Evolutionary conservation across 805 yeast species (phyloP), one percentile per base, ranked within the genome.

Genomic region (Pichia pseudocactophila): DNA sequence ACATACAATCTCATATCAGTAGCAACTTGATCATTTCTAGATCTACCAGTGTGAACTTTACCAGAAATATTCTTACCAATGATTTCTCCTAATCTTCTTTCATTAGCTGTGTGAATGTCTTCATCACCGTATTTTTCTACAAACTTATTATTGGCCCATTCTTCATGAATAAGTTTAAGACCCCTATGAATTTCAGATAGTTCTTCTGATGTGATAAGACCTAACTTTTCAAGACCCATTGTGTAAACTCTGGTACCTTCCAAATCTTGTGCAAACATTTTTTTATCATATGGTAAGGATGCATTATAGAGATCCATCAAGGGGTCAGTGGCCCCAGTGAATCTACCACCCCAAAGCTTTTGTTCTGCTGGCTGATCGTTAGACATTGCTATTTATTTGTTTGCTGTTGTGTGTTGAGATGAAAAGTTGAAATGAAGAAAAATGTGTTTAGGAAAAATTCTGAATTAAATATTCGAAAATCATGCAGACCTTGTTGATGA

Each of bases 31-130:
- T 92, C 99, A 58, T 92, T 92, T 73, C 99, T 80, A 37, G 96
- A 85, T 61, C 99, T 79, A 48, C 99, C 99, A n/a, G 99, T 92
- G 63, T 92, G 99, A 26, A 92, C 97, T 57, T 92, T 92, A 33
- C 99, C 99, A 13, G 97, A 85, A 59, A 92, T 90, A 42, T 78
- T 79, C 56, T 79, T 80, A 43, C 98, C 99, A 56, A 92, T 92
- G 41, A 92, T 69, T 66, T 92, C 99, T 39, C 99, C 98, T 49
- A 92, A 70, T 58, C 98, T 76, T 68, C 99, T 84, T 69, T 92
- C 99, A 60, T 92, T 92, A 35, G 98, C 98, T 34, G 99, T 92
- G 63, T 92, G 99, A 50, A 92, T 92, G 58, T 92, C 99, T 65
- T 92, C 99, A 63, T 92, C 99, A 31, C 94, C 95, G 11, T 81